Conservation (phyloP, 345 rosid species). For the Brassica cretica region DNA sequence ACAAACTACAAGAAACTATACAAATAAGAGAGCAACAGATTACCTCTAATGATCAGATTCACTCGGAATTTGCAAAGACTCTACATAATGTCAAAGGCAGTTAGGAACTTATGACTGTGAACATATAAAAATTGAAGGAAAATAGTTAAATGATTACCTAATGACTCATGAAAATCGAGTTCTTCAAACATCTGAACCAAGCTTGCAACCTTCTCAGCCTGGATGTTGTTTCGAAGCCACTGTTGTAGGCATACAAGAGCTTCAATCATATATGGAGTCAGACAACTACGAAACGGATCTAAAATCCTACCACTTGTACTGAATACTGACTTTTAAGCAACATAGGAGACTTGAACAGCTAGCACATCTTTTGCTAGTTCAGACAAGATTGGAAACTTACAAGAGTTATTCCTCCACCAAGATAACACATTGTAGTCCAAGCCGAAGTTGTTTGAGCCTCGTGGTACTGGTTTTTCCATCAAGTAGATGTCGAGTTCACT, state of each 20-base stretch:
- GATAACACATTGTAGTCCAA: neutral
- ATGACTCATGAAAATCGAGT: neutral
- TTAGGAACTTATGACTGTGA: too few species aligned
- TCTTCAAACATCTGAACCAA: neutral
- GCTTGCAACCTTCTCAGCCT: neutral
- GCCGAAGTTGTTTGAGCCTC: neutral
- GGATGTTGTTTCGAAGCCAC: neutral
- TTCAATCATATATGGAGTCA: neutral
- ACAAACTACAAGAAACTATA: too few species aligned
- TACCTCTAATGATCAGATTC: neutral
- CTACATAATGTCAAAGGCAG: neutral
- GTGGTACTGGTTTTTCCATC: neutral
- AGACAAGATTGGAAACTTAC: neutral
- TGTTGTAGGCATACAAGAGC: neutral
- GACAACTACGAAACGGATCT: neutral
- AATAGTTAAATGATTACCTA: neutral
- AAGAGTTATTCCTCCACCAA: neutral
- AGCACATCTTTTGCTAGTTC: neutral
- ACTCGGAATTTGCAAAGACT: neutral
- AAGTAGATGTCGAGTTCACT: neutral
- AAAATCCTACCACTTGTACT: neutral
- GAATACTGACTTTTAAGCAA: neutral
- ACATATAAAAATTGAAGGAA: too few species aligned
- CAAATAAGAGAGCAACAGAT: neutral
- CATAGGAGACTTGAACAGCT: neutral